Evolutionary conservation across 2,329 filamentous ascomycete genomes (phyloP), one percentile per base, ranked within the genome.

Genomic region (Sordariomycetes sp.): DNA sequence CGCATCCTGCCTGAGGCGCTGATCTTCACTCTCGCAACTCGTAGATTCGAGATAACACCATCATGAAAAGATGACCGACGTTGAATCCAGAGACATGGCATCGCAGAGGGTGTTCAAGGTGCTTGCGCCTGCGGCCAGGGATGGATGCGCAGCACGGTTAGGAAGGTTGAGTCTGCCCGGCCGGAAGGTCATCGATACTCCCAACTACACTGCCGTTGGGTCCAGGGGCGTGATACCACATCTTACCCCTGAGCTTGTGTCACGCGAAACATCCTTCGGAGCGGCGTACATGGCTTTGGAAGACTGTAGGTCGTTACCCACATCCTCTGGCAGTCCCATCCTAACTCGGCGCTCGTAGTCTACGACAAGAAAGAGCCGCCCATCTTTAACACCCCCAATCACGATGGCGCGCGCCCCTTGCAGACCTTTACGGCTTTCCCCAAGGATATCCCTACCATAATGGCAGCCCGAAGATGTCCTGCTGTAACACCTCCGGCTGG

Each of bases 171-270:
- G 67, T 5, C 54, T 92, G 6, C 66, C 57, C 47, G 76, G 59
- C 27, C 70, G 83, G 39, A 73, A 68, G 41, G 58, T 70, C n/a
- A 68, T 95, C 42, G 64, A 82, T 15, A 98, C 92, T 20, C 92
- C 92, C 28, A 82, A 83, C 52, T 94, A 82, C 55, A 64, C 94
- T 38, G 80, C 77, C 33, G 68, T 83, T 44, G 83, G 84, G 4
- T 95, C 92, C 21, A 75, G 92, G 48, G 92, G 92, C 16, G 75
- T 75, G 2, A 66, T 96, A 23, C 87, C 92, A 33, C 92, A 98
- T 61, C 61, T 98, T 43, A 84, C 88, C 4, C 88, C 87, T 25
- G 92, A 98, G 63, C 82, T 82, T 40, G 66, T 92, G 43, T 55
- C 61, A 26, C 79, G 75, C 36, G 67, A 82, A 47, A 78, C 79